Conservation (phyloP, 1,139 yeast genomes). For the Blastobotrys niveus region DNA sequence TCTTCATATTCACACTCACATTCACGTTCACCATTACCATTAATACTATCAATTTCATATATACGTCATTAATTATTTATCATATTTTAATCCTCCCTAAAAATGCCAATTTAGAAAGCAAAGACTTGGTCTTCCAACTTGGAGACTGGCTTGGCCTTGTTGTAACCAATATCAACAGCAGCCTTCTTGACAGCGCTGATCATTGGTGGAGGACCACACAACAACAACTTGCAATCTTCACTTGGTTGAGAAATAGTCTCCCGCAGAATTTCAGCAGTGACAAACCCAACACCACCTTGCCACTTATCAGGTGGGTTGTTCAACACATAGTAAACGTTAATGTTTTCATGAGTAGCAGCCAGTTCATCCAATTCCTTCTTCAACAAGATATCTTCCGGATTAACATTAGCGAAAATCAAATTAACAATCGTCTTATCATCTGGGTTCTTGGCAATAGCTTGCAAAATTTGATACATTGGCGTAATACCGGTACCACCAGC, state of each 20-base stretch:
- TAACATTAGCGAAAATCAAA: slow-evolving; percentile 73
- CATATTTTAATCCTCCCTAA: not conserved
- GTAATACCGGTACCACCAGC: slow-evolving; percentile 97
- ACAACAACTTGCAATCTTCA: slow-evolving; percentile 61
- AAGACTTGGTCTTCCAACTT: slow-evolving; percentile 92
- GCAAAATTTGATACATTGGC: slow-evolving; percentile 86
- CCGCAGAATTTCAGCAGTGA: slow-evolving; percentile 69
- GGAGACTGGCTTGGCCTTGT: slow-evolving; percentile 85
- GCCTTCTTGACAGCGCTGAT: slow-evolving; percentile 74
- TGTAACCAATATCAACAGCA: slow-evolving; percentile 68
- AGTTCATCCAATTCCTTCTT: slow-evolving; percentile 72
- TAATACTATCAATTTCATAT: not conserved
- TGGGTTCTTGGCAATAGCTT: slow-evolving; percentile 71
- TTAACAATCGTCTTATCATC: slow-evolving; percentile 68
- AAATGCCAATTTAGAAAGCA: slow-evolving; percentile 50
- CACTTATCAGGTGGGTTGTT: slow-evolving; percentile 72
- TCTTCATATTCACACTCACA: not conserved
- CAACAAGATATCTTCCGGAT: slow-evolving; percentile 71
- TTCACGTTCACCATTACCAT: not conserved
- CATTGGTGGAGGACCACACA: slow-evolving; percentile 97
- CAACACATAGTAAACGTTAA: slow-evolving; percentile 68
- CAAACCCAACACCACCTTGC: slow-evolving; percentile 78
- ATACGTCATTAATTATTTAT: too few relatives aligned
- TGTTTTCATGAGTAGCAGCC: slow-evolving; percentile 58
- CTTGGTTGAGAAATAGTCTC: slow-evolving; percentile 60